Conservation (phyloP, 139 green algal species). For the Chlorella sp. region DNA sequence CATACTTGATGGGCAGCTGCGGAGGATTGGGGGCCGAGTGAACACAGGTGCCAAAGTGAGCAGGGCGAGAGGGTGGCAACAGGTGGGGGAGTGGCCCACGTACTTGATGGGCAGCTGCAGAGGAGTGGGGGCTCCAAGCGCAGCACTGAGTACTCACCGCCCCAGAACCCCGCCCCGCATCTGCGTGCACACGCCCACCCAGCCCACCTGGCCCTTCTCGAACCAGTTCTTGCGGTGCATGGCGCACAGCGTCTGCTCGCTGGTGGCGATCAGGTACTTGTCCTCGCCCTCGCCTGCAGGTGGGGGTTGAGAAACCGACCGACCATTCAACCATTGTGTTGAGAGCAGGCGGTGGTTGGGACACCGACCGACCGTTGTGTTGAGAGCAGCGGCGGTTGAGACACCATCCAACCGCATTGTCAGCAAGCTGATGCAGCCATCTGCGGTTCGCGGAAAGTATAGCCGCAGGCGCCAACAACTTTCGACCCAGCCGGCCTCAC, state of each 20-base stretch:
- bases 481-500: not conserved
- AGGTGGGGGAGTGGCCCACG: slow-evolving; percentile 68
- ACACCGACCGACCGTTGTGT: no score
- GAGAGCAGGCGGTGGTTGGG: no score
- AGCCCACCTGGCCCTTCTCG: slow-evolving; percentile 78
- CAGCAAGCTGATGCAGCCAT: no score
- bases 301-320: no score
- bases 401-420: no score
- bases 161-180: no score
- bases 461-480: no score
- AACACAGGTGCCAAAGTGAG: slow-evolving; percentile 37
- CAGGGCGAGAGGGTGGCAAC: no score
- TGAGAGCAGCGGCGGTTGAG: no score
- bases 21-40: not conserved
- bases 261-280: slow-evolving; percentile 99
- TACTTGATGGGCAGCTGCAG: slow-evolving; percentile 65
- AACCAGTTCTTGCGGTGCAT: slow-evolving; percentile 95
- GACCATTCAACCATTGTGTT: no score
- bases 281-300: slow-evolving; percentile 93
- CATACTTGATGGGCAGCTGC: slow-evolving; percentile 73
- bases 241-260: slow-evolving; percentile 97
- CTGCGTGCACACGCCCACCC: not conserved
- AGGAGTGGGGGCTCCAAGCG: not conserved
- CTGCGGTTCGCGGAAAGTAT: no score
- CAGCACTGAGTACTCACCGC: not conserved